phyloP scores from a whole-genome alignment of 1,139 yeast species.

The Protomyces pachydermus region DNA sequence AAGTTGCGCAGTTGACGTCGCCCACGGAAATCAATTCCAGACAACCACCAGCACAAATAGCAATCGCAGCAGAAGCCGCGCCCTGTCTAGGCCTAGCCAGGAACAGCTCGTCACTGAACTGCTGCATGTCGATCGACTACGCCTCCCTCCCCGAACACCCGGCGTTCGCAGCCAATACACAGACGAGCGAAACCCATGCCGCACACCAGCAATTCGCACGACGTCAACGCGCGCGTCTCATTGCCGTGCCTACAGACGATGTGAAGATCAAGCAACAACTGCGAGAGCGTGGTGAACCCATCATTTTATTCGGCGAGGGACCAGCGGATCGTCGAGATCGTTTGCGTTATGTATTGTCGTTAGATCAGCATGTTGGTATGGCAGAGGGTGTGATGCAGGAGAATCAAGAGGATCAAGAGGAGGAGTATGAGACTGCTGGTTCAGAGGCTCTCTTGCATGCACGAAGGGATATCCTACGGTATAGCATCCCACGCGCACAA shows the following conservation, averaged over 20 bases:
- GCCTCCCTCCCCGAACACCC: neutral
- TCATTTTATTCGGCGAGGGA: constrained; percentile 58
- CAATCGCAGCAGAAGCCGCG: no score
- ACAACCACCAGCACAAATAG: no score
- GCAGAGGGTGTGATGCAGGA: constrained; percentile 40
- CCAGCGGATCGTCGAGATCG: constrained; percentile 58
- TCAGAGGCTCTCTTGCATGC: constrained; percentile 51
- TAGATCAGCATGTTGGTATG: constrained; percentile 33
- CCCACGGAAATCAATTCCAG: no score
- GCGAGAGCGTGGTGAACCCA: constrained; percentile 54
- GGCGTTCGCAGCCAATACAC: neutral
- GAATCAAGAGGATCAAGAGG: constrained; percentile 46
- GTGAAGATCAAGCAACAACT: constrained; percentile 52
- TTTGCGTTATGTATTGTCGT: constrained; percentile 45
- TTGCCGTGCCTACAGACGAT: constrained; percentile 58
- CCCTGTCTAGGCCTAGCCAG: no score
- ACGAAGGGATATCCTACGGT: constrained; percentile 50
- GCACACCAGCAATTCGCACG: constrained; percentile 11
- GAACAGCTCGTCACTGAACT: neutral
- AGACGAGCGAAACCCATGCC: neutral
- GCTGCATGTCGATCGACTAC: neutral
- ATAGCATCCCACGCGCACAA: constrained; percentile 49
- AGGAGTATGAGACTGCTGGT: constrained; percentile 84
- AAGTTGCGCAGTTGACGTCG: no score
- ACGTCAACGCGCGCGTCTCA: constrained; percentile 30